These are phyloP conservation scores for Daucus carota DNA, from an alignment of 129 eudicot genomes.

Conservation along the genomic window DNA sequence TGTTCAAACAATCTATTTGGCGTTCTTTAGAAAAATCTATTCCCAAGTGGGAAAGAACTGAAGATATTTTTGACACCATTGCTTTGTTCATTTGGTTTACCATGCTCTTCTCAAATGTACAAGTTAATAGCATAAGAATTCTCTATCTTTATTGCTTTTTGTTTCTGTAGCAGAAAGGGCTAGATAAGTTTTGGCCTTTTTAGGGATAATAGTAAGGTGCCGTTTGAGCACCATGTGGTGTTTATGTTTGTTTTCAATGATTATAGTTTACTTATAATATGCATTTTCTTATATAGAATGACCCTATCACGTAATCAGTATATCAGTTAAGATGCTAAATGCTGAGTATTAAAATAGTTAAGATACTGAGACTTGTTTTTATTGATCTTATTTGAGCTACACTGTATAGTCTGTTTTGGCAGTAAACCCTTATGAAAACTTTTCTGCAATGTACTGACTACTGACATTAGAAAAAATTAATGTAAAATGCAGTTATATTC, in stretches of 20 bases:
- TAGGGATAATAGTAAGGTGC: not conserved
- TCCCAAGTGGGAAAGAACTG: not conserved
- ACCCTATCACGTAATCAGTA: not conserved
- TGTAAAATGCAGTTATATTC: no score
- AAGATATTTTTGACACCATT: not conserved
- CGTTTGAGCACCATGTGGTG: not conserved
- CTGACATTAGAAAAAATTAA: not conserved
- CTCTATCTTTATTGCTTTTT: not conserved
- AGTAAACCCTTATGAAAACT: not conserved
- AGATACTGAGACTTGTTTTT: not conserved
- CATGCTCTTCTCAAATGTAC: not conserved
- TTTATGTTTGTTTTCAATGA: not conserved
- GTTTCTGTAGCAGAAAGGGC: not conserved
- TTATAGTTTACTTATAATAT: not conserved
- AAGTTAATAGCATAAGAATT: not conserved
- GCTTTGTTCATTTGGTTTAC: not conserved
- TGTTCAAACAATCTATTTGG: no score
- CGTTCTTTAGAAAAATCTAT: not conserved
- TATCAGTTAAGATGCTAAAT: not conserved
- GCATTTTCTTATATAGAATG: no score
- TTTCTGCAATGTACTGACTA: not conserved
- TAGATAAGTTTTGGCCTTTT: not conserved
- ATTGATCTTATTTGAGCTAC: not conserved
- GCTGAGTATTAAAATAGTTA: not conserved
- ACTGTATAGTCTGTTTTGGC: not conserved